Conservation (phyloP, 805 yeast species). For the Alloascoidea africana region DNA sequence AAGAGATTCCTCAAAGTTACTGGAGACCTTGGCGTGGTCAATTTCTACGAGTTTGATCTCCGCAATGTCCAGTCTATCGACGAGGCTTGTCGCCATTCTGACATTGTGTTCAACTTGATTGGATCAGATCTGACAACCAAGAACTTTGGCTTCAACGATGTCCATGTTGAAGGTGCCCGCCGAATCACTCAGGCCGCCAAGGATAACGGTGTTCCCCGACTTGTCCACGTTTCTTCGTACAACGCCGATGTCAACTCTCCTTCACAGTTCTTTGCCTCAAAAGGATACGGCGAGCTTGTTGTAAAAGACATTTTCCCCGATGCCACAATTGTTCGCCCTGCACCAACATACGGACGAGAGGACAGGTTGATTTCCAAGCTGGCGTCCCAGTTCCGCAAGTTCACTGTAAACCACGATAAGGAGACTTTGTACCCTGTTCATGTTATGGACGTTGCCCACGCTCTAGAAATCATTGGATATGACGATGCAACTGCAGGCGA, state of each 20-base stretch:
- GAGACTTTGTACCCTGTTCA: constrained; percentile 60
- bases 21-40: constrained; percentile 82
- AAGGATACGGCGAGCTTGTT: constrained; percentile 62
- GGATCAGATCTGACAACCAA: constrained; percentile 68
- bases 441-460: constrained; percentile 63
- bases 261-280: constrained; percentile 63
- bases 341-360: constrained; percentile 64
- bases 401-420: constrained; percentile 50
- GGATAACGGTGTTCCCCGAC: constrained; percentile 58
- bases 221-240: constrained; percentile 66
- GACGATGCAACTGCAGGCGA: constrained; percentile 73
- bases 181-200: constrained; percentile 62
- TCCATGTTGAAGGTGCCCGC: constrained; percentile 64
- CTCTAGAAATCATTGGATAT: constrained; percentile 61
- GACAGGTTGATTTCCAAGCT: constrained; percentile 51
- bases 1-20: constrained; percentile 66
- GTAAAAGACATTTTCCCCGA: constrained; percentile 57
- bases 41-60: constrained; percentile 69
- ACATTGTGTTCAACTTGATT: constrained; percentile 66
- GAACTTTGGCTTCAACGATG: constrained; percentile 71
- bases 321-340: constrained; percentile 76
- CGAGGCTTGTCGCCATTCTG: constrained; percentile 66
- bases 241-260: constrained; percentile 56
- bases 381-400: constrained; percentile 41
- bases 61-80: constrained; percentile 65